phyloP scores from a whole-genome alignment of 148 eudicot species.

The Camellia granthamiana region DNA sequence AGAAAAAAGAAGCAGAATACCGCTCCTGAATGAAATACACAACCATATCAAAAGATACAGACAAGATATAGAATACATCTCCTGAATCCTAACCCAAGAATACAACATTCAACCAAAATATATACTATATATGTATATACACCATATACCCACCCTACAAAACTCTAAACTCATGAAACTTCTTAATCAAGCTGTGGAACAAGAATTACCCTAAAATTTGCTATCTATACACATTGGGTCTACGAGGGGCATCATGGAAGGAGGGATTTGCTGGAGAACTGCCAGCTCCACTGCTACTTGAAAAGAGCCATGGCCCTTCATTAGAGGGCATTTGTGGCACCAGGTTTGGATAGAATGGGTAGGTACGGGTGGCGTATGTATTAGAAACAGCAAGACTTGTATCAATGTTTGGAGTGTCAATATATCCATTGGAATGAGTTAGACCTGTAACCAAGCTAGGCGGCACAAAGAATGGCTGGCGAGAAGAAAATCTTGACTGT shows the following conservation, averaged over 20 bases:
- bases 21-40: not conserved
- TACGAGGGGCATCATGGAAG: constrained; percentile 25
- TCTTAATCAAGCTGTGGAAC: constrained; percentile 9
- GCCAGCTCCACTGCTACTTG: constrained; percentile 20
- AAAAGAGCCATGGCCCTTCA: constrained; percentile 20
- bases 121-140: not conserved
- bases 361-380: constrained; percentile 18
- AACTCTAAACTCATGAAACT: not conserved
- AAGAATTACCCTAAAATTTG: not conserved
- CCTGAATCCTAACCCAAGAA: not conserved
- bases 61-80: not conserved
- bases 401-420: constrained; percentile 23
- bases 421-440: constrained; percentile 22
- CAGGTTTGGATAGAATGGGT: constrained; percentile 28
- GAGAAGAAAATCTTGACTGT: constrained; percentile 19
- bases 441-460: constrained; percentile 21
- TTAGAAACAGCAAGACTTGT: constrained; percentile 21
- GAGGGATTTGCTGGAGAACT: constrained; percentile 26
- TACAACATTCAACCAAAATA: not conserved
- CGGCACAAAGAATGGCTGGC: constrained; percentile 18
- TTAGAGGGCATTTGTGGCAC: constrained; percentile 23
- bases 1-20: too few relatives aligned
- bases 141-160: not conserved
- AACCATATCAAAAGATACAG: constrained; percentile 1
- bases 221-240: constrained; percentile 38